Conservation (phyloP, 345 rosid species). For the Orychophragmus violaceus region DNA sequence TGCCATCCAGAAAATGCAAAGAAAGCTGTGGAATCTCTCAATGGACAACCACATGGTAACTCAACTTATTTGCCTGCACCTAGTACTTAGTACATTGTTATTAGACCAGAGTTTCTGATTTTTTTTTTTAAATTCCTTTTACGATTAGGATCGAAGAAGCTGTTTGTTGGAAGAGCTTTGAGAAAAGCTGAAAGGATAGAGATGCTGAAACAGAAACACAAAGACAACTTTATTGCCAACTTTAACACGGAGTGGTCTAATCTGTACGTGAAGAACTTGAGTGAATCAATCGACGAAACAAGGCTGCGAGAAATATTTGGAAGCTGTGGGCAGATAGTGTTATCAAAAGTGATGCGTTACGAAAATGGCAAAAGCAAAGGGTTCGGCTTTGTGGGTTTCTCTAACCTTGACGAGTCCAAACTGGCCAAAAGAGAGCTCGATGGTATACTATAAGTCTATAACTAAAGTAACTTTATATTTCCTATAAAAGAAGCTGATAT, state of each 20-base stretch:
- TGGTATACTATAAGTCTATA: slow-evolving; percentile 42
- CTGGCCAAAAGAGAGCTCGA: slow-evolving; percentile 42
- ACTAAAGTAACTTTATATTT: neutral
- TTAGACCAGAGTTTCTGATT: neutral
- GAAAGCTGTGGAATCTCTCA: slow-evolving; percentile 46
- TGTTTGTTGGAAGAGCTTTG: slow-evolving; percentile 62
- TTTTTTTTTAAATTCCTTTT: neutral
- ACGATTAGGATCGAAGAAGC: slow-evolving; percentile 3
- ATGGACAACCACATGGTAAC: slow-evolving; percentile 32
- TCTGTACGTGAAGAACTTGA: slow-evolving; percentile 66
- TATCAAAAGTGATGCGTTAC: slow-evolving; percentile 53
- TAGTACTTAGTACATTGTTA: neutral
- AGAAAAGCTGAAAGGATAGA: slow-evolving; percentile 54
- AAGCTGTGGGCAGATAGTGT: slow-evolving; percentile 43
- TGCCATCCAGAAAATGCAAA: slow-evolving; percentile 49
- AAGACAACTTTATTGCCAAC: slow-evolving; percentile 19
- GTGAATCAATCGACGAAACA: slow-evolving; percentile 38
- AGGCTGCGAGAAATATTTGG: slow-evolving; percentile 43
- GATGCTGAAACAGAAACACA: slow-evolving; percentile 33
- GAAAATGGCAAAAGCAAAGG: slow-evolving; percentile 51
- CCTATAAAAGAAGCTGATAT: neutral
- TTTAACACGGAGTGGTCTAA: slow-evolving; percentile 32
- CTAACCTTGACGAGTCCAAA: slow-evolving; percentile 53
- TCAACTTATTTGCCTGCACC: neutral
- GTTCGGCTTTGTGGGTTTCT: slow-evolving; percentile 76